Evolutionary conservation across 2,329 filamentous ascomycete species (phyloP).

Genomic region (Penicillium aurantiogriseum): DNA sequence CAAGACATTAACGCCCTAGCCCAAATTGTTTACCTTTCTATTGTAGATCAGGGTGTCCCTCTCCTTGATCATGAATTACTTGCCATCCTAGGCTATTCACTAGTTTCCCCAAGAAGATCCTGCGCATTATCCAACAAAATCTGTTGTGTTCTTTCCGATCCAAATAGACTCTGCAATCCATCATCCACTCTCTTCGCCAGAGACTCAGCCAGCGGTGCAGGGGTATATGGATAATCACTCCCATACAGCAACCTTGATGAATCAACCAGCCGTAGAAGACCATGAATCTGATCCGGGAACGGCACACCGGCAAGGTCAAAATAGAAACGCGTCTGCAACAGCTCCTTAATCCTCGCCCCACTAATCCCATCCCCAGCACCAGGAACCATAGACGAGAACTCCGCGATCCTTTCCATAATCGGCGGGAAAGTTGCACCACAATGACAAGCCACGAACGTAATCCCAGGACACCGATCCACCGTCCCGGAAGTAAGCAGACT

Average conservation of each 20-base stretch:
- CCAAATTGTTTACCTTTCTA: neutral
- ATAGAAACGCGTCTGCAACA: conserved; percentile 44
- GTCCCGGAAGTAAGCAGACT: conserved; percentile 26
- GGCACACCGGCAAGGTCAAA: conserved; percentile 55
- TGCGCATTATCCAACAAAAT: conserved; percentile 15
- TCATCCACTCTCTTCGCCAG: conserved; percentile 45
- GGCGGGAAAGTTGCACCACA: conserved; percentile 35
- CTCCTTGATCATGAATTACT: neutral
- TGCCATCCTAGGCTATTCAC: neutral
- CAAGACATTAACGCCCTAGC: too few relatives aligned
- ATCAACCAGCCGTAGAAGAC: conserved; percentile 45
- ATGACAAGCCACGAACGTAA: conserved; percentile 26
- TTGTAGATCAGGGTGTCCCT: neutral
- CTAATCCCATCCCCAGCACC: conserved; percentile 3
- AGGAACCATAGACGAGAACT: conserved; percentile 14
- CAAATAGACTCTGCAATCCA: conserved; percentile 25
- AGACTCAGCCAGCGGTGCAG: conserved; percentile 25
- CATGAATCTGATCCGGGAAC: conserved; percentile 51
- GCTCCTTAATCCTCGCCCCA: conserved; percentile 13
- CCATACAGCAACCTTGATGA: conserved; percentile 52
- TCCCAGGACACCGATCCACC: conserved; percentile 19
- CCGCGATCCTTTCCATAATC: conserved; percentile 21
- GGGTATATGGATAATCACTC: conserved; percentile 54
- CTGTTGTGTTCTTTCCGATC: neutral
- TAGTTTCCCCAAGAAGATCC: neutral